A percentile compares a stretch with the other conserved stretches of the same genome.
phyloP scores from a whole-genome alignment of 495 filamentous ascomycete genomes.

The Trichoderma orchidacearum region DNA sequence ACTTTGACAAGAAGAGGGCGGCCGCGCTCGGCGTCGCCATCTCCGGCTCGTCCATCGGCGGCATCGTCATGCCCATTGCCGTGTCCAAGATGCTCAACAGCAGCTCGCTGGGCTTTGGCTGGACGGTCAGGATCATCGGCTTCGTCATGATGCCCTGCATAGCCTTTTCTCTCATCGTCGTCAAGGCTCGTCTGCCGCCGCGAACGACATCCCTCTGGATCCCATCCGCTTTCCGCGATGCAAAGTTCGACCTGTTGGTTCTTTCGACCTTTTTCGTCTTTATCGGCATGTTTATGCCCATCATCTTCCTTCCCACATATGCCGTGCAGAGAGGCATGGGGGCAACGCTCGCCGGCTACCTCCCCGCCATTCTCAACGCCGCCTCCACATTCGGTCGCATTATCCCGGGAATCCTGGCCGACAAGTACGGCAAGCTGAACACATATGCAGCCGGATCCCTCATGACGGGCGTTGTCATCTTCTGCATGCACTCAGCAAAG shows the following conservation, averaged over 20 bases:
- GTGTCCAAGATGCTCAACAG: slow-evolving; percentile 26
- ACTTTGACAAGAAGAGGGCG: slow-evolving; percentile 39
- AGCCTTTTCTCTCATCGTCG: slow-evolving; percentile 21
- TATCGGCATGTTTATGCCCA: slow-evolving; percentile 40
- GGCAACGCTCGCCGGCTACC: slow-evolving; percentile 28
- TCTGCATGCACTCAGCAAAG: slow-evolving; percentile 24
- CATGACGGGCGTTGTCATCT: slow-evolving; percentile 22
- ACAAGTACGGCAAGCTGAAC: slow-evolving; percentile 40
- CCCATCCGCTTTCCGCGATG: slow-evolving; percentile 22
- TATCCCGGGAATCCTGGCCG: slow-evolving; percentile 39
- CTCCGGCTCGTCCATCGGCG: slow-evolving; percentile 43
- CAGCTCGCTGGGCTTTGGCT: slow-evolving; percentile 37
- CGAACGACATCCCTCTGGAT: slow-evolving; percentile 28
- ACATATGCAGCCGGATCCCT: slow-evolving; percentile 20
- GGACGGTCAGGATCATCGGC: slow-evolving; percentile 44
- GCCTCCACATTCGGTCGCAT: slow-evolving; percentile 43
- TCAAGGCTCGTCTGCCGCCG: slow-evolving; percentile 32
- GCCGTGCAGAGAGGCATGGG: slow-evolving; percentile 33
- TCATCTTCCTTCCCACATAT: slow-evolving; percentile 44
- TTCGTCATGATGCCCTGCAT: slow-evolving; percentile 41
- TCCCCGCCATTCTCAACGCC: slow-evolving; percentile 37
- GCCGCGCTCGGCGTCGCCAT: slow-evolving; percentile 41
- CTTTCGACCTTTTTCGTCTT: slow-evolving; percentile 26
- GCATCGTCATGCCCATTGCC: slow-evolving; percentile 35
- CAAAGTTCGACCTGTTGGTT: slow-evolving; percentile 21